Percentiles rank a stretch among this genome's conserved stretches.
phyloP scores from a whole-genome alignment of 331 rosid genomes.

The Prunus yedoensis region DNA sequence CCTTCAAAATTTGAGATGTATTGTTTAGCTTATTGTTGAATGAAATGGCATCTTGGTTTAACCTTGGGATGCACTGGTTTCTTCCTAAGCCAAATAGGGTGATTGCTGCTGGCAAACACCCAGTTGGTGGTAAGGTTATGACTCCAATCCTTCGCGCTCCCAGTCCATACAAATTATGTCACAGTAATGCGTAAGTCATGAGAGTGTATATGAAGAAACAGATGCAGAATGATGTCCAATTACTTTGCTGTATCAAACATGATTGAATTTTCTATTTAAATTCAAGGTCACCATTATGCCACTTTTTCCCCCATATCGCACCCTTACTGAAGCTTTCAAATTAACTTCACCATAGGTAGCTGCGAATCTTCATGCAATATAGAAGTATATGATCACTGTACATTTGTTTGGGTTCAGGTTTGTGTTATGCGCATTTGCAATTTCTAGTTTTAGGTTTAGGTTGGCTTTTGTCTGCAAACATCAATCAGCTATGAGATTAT shows the following conservation, averaged over 20 bases:
- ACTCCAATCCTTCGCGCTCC: constrained; percentile 57
- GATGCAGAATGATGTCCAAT: not conserved
- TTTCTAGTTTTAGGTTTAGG: not conserved
- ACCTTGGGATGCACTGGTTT: constrained; percentile 49
- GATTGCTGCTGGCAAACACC: constrained; percentile 55
- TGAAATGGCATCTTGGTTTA: constrained; percentile 50
- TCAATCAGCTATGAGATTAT: not conserved
- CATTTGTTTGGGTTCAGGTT: not conserved
- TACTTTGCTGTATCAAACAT: not conserved
- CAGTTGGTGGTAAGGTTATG: constrained; percentile 55
- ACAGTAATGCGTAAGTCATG: constrained; percentile 28
- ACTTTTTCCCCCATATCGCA: too few relatives aligned
- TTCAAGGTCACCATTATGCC: too few relatives aligned
- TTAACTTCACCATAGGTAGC: too few relatives aligned
- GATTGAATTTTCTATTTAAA: not conserved
- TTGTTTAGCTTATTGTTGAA: constrained; percentile 54
- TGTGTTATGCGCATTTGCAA: not conserved
- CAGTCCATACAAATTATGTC: constrained; percentile 57
- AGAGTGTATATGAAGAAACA: constrained; percentile 7
- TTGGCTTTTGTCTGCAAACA: constrained; percentile 22
- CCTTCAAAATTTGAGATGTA: constrained; percentile 44
- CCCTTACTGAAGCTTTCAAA: too few relatives aligned
- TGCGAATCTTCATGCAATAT: not conserved
- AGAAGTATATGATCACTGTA: not conserved
- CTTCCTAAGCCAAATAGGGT: constrained; percentile 55